Percentiles rank a stretch among this genome's conserved stretches.
phyloP scores from a whole-genome alignment of 495 filamentous ascomycete genomes.

The Xanthoparmelia taractica region DNA sequence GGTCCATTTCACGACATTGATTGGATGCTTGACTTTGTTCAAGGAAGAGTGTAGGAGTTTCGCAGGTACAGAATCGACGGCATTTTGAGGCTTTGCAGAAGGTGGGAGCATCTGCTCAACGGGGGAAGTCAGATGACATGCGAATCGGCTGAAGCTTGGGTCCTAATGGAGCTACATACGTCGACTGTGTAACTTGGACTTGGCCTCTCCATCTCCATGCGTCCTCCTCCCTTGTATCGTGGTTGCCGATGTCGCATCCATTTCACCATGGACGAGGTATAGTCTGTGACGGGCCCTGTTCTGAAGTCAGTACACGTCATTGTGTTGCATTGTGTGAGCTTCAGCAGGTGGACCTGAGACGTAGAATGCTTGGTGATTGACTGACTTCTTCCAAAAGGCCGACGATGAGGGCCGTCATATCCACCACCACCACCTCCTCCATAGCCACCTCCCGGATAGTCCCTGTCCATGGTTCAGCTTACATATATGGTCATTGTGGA shows the following conservation, averaged over 20 bases:
- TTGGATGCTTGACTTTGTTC: slow-evolving; percentile 94
- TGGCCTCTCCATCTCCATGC: slow-evolving; percentile 71
- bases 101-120: slow-evolving; percentile 73
- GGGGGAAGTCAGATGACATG: neutral
- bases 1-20: slow-evolving; percentile 97
- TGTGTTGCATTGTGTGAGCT: neutral
- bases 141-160: slow-evolving; percentile 3
- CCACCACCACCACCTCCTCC: slow-evolving; percentile 23
- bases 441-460: slow-evolving; percentile 25
- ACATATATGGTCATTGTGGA: neutral
- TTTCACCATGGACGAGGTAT: slow-evolving; percentile 83
- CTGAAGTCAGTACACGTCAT: neutral
- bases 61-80: slow-evolving; percentile 77
- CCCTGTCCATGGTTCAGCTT: slow-evolving; percentile 29
- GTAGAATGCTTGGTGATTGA: neutral
- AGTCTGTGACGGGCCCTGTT: slow-evolving; percentile 82
- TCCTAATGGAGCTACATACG: slow-evolving; percentile 46
- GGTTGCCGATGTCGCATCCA: slow-evolving; percentile 86
- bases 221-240: slow-evolving; percentile 57
- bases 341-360: neutral
- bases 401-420: slow-evolving; percentile 24
- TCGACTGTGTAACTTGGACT: slow-evolving; percentile 83
- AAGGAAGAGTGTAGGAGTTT: slow-evolving; percentile 90
- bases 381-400: slow-evolving; percentile 25
- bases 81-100: slow-evolving; percentile 56